Conservation (phyloP, 768 basidiomycete species). For the Boletus subparvulus region DNA sequence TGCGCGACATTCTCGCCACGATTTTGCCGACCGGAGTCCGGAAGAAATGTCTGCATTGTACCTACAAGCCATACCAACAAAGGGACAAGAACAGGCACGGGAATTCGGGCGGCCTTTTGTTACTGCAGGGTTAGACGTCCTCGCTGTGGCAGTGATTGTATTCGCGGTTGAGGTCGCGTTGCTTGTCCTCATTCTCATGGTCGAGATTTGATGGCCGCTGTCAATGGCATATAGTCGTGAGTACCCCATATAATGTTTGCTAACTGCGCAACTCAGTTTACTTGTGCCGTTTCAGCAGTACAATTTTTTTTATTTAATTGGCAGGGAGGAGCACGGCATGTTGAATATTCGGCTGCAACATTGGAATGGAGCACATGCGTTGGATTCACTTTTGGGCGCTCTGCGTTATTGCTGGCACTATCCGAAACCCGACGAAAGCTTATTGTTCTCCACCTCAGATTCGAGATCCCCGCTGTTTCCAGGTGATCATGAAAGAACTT, state of each 20-base stretch:
- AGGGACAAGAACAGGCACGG: constrained; percentile 59
- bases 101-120: constrained; percentile 76
- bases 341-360: background rate
- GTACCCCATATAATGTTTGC: background rate
- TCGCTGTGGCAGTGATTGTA: constrained; percentile 56
- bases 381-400: no score
- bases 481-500: constrained; percentile 9
- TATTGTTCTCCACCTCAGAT: constrained; percentile 14
- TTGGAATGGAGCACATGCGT: background rate
- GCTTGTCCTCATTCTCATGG: constrained; percentile 55
- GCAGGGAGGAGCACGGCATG: constrained; percentile 8
- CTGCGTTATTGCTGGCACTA: background rate
- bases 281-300: background rate
- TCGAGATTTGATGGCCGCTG: constrained; percentile 15
- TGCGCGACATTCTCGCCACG: constrained; percentile 64
- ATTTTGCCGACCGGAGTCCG: constrained; percentile 66
- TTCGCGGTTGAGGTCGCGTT: constrained; percentile 63
- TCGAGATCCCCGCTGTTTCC: constrained; percentile 24
- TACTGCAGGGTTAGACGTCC: constrained; percentile 76
- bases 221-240: constrained; percentile 11
- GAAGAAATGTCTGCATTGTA: constrained; percentile 30
- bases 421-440: constrained; percentile 7
- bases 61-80: constrained; percentile 47
- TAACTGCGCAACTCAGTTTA: background rate
- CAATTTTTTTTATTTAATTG: constrained; percentile 15